Base-by-base conservation (phyloP, 1,284 basidiomycete genomes). In the Melampsora americana region DNA sequence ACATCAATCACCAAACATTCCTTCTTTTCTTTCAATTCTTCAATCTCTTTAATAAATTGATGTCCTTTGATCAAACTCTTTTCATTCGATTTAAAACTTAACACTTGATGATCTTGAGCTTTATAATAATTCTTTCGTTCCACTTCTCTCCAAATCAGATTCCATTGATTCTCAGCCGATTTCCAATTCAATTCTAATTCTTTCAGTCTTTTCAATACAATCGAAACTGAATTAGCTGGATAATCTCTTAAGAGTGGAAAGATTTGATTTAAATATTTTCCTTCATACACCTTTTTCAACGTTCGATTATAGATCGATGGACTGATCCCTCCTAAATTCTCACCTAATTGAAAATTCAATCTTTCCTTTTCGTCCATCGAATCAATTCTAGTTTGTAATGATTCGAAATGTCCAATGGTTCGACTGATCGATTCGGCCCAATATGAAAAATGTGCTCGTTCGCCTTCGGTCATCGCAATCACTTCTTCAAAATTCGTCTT, bases 401-500 rank as follows among this genome's bases (percentile, higher is more conserved):
- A 68, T 69, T 76, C 73, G 35, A 76, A 60, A 67, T 76, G 73
- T 32, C 66, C 73, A 60, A 76, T 76, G 6, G 73, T 76, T 30
- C 73, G 65, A 69, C 73, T 76, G 20, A 76, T 68, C 28, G 65
- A 76, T 26, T 76, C 73, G n/a, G 68, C 32, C 73, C 73, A 76
- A 60, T 76, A 76, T 1, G 66, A 68, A 30, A 68, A 76, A 69
- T 76, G 73, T 1, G 73, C 73, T 50, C 73, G 50, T 42, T 76
- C 73, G 18, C 73, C 66, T 60, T 76, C 73, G 18, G 73, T 76
- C 73, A 76, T 76, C 26, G 73, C 73, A 62, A 76, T 61, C 44
- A 76, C 73, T 64, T 76, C 73, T 69, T 76, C 73, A 64, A 76
- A 76, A 56, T 76, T 76, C 3, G 73, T 76, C 28, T 76, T 76